Percentiles rank a stretch among this genome's conserved stretches.
Evolutionary conservation across 2,329 filamentous ascomycete genomes (phyloP).

Genomic region (Xylaria multiplex): DNA sequence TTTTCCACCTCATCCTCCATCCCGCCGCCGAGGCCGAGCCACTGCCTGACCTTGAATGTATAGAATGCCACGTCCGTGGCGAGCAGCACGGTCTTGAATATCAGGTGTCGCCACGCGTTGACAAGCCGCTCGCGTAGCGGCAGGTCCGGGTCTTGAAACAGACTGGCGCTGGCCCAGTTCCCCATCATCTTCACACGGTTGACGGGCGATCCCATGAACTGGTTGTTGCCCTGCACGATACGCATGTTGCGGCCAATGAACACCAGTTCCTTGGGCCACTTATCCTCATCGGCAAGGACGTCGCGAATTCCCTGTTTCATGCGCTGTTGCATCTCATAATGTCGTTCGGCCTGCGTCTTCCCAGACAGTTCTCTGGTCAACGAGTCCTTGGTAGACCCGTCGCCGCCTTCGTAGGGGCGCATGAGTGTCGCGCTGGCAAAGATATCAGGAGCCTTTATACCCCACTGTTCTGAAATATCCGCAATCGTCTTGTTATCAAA

Average conservation of each 20-base stretch:
- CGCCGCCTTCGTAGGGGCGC: conserved; percentile 89
- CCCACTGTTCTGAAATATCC: conserved; percentile 81
- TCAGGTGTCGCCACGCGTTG: conserved; percentile 78
- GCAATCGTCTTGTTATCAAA: conserved; percentile 87
- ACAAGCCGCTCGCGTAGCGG: conserved; percentile 68
- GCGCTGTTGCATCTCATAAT: conserved; percentile 88
- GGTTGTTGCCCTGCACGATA: conserved; percentile 93
- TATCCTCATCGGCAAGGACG: conserved; percentile 84
- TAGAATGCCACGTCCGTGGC: conserved; percentile 85
- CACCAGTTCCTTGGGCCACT: conserved; percentile 89
- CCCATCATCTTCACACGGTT: conserved; percentile 96
- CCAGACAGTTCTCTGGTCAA: conserved; percentile 73
- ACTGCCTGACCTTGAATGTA: conserved; percentile 80
- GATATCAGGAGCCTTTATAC: conserved; percentile 86
- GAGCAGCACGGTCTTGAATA: conserved; percentile 83
- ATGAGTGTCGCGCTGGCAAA: conserved; percentile 92
- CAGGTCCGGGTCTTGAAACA: conserved; percentile 79
- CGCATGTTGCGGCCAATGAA: conserved; percentile 93
- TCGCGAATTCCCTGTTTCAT: conserved; percentile 75
- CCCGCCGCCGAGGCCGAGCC: conserved; percentile 78
- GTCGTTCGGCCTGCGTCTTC: conserved; percentile 73
- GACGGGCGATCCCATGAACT: conserved; percentile 87
- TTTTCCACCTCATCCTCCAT: conserved; percentile 96
- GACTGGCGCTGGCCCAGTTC: conserved; percentile 83
- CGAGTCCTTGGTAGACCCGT: conserved; percentile 70